These are phyloP conservation scores for Calamus simplicifolius DNA, from an alignment of 176 grass and related monocot species.

Conservation along the genomic window DNA sequence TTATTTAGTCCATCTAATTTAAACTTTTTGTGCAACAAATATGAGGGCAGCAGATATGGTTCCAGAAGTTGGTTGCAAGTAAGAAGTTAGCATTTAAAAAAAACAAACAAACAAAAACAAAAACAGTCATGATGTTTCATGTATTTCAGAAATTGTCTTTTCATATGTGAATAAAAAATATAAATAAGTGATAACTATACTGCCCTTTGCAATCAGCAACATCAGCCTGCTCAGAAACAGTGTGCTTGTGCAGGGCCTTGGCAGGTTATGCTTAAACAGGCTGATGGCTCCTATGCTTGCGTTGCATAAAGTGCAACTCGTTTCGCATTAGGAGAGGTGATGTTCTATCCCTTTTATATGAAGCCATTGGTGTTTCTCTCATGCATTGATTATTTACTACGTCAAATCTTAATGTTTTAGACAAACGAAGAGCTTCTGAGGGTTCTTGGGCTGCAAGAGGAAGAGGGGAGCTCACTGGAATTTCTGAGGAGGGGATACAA, in stretches of 20 bases:
- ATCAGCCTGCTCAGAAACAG: background rate
- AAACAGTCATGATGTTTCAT: no score
- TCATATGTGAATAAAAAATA: no score
- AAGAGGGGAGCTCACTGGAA: slow-evolving; percentile 80
- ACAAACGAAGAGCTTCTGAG: slow-evolving; percentile 86
- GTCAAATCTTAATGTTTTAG: slow-evolving; percentile 23
- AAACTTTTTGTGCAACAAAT: no score
- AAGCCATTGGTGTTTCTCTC: background rate
- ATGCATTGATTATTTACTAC: background rate
- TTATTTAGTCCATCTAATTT: no score
- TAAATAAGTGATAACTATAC: no score
- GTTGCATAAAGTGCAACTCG: slow-evolving; percentile 78
- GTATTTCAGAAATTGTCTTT: no score
- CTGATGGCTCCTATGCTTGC: slow-evolving; percentile 86
- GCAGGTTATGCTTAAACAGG: slow-evolving; percentile 96
- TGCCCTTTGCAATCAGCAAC: background rate
- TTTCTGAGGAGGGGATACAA: slow-evolving; percentile 96
- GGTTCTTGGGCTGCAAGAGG: slow-evolving; percentile 91
- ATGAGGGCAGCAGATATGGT: no score
- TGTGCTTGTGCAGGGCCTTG: slow-evolving; percentile 63
- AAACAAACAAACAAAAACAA: no score
- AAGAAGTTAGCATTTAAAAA: no score
- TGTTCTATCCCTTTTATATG: slow-evolving; percentile 6
- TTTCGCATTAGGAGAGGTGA: slow-evolving; percentile 91
- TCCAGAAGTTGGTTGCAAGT: no score